These are phyloP conservation scores for Endocarpon pusillum DNA, from an alignment of 495 filamentous ascomycete species.

Conservation along the genomic window DNA sequence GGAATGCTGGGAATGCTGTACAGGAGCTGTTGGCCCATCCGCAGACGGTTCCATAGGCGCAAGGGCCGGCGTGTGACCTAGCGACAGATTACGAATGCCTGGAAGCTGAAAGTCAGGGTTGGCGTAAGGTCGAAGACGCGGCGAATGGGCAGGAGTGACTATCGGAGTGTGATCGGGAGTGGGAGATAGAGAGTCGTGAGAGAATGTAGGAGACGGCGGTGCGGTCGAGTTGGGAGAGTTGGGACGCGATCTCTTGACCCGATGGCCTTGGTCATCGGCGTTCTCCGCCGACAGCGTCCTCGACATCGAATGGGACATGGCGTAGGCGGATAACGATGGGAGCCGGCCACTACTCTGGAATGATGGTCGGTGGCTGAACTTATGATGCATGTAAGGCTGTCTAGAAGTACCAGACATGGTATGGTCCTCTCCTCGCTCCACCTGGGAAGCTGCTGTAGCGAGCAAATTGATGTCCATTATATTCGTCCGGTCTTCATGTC, in stretches of 20 bases:
- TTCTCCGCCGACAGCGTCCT: constrained; percentile 82
- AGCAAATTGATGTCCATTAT: constrained; percentile 73
- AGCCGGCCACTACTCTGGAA: constrained; percentile 41
- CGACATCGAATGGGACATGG: constrained; percentile 68
- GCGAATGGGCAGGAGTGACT: constrained; percentile 89
- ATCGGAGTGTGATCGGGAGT: constrained; percentile 94
- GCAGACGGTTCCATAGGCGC: constrained; percentile 78
- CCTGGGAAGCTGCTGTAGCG: constrained; percentile 76
- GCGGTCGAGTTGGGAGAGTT: constrained; percentile 90
- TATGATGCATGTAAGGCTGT: constrained; percentile 28
- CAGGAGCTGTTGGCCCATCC: constrained; percentile 39
- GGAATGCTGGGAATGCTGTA: constrained; percentile 30
- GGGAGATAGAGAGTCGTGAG: constrained; percentile 86
- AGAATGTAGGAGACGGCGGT: constrained; percentile 94
- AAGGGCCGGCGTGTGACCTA: constrained; percentile 77
- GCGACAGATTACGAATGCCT: constrained; percentile 69
- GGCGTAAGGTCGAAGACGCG: constrained; percentile 64
- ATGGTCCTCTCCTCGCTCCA: constrained; percentile 61
- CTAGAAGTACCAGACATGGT: constrained; percentile 20
- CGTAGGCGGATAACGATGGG: constrained; percentile 68
- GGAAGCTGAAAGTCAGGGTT: constrained; percentile 60
- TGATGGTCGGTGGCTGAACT: constrained; percentile 39
- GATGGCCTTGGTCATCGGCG: constrained; percentile 50
- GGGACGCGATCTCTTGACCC: constrained; percentile 73
- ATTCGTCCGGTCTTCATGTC: constrained; percentile 31